phyloP scores from a whole-genome alignment of 2,329 filamentous ascomycete species.

The Stylonectria norvegica region DNA sequence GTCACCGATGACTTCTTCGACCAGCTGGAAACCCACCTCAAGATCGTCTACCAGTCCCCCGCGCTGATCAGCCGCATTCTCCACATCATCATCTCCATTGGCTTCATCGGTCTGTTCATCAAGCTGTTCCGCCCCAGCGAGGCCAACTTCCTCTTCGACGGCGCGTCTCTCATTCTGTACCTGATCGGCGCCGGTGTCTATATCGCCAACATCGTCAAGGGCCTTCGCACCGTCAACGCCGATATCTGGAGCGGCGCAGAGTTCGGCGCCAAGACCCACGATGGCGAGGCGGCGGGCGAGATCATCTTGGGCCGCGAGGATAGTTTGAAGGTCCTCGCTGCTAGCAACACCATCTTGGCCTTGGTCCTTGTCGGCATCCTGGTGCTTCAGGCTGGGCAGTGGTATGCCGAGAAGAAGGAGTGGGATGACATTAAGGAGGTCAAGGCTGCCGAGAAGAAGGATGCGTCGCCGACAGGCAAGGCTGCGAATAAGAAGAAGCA shows the following conservation, averaged over 20 bases:
- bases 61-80: conserved; percentile 90
- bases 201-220: conserved; percentile 94
- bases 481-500: conserved; percentile 38
- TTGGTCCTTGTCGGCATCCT: conserved; percentile 88
- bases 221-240: conserved; percentile 75
- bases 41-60: conserved; percentile 86
- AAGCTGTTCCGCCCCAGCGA: conserved; percentile 95
- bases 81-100: conserved; percentile 86
- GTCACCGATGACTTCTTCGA: conserved; percentile 69
- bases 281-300: conserved; percentile 48
- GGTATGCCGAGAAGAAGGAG: conserved; percentile 97
- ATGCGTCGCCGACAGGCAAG: conserved; percentile 25
- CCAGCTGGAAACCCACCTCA: conserved; percentile 84
- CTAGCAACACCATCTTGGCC: conserved; percentile 93
- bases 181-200: conserved; percentile 89
- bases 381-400: conserved; percentile 92
- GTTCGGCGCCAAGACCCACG: conserved; percentile 33
- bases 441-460: conserved; percentile 50
- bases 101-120: conserved; percentile 81
- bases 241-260: conserved; percentile 57
- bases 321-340: conserved; percentile 82
- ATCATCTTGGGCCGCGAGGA: conserved; percentile 79
- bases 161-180: conserved; percentile 76
- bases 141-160: conserved; percentile 93
- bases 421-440: conserved; percentile 70